Evolutionary conservation across 2,329 filamentous ascomycete genomes (phyloP), one percentile per base, ranked within the genome.

Genomic region (Sordariomycetes sp.): DNA sequence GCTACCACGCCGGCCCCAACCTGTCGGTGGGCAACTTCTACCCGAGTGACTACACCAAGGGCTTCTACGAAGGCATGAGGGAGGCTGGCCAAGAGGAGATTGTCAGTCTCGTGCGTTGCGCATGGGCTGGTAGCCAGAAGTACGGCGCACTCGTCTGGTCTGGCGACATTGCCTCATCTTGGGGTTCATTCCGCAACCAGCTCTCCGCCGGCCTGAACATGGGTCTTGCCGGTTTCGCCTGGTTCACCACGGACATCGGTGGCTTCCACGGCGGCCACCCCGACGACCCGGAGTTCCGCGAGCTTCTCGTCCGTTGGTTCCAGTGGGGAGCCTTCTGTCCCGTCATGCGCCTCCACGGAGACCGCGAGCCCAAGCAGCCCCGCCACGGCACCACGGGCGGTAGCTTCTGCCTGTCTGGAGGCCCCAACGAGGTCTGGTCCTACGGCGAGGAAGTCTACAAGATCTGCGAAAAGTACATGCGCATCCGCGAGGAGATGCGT

Each of bases 241-340:
- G 76, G 76, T 82, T 75, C 74, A 82, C 78, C 0, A 82, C 77
- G 1, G 78, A 82, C 43, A 82, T 82, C 34, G 78, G 79, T 2
- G 79, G 79, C 1, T 82, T 83, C 46, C 77, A 82, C 45, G 77
- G 77, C 5, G 78, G 78, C 0, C 63, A 77, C 39, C 72, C 75
- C 0, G 50, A 59, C 1, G 66, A 78, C 30, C 53, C 58, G 2
- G 58, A 45, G 0, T 82, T 82, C 51, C 61, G 74, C 7, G 78
- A 82, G 46, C 54, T 82, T 1, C 74, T 82, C 38, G 68, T 75
- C 2, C 58, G 79, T 3, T 82, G 78, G 79, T 82, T 82, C 50
- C 77, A 82, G 45, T 82, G 76, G 75, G 77, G 71, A 1, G 58
- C 75, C 0, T 82, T 78, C 46, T 79, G 75, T 37, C 78, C 78